Conservation (phyloP, 2,329 filamentous ascomycete genomes). For the Metarhizium album region DNA sequence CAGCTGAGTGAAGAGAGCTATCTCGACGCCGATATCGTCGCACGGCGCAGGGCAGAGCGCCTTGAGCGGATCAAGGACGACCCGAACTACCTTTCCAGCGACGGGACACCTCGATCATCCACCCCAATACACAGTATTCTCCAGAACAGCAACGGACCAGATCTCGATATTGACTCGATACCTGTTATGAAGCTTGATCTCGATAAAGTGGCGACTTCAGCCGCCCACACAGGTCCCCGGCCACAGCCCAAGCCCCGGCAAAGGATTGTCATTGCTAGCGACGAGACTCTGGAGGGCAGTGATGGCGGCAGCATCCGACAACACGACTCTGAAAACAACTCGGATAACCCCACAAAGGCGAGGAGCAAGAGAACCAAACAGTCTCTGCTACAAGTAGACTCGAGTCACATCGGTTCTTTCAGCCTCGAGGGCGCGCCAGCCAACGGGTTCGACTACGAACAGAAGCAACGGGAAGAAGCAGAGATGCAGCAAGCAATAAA, state of each 20-base stretch:
- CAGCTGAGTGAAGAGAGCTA: slow-evolving; percentile 53
- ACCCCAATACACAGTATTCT: slow-evolving; percentile 74
- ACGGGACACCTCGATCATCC: slow-evolving; percentile 48
- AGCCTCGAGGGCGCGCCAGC: slow-evolving; percentile 45
- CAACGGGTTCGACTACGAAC: slow-evolving; percentile 46
- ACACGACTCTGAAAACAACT: slow-evolving; percentile 44
- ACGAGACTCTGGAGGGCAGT: slow-evolving; percentile 58
- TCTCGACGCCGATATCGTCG: slow-evolving; percentile 62
- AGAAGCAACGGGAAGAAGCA: slow-evolving; percentile 63
- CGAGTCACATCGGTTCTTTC: slow-evolving; percentile 65
- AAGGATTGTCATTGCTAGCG: slow-evolving; percentile 57
- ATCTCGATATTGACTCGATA: slow-evolving; percentile 86
- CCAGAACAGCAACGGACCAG: slow-evolving; percentile 60
- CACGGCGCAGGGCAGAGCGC: slow-evolving; percentile 64
- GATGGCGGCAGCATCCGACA: slow-evolving; percentile 34
- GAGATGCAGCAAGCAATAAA: slow-evolving; percentile 85
- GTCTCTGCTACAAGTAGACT: slow-evolving; percentile 72
- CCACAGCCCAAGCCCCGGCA: slow-evolving; percentile 36
- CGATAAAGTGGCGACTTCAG: slow-evolving; percentile 34
- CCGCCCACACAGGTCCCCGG: slow-evolving; percentile 21
- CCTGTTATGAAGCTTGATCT: slow-evolving; percentile 90
- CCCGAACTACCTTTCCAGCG: slow-evolving; percentile 74
- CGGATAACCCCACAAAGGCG: slow-evolving; percentile 35
- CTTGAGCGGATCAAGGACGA: slow-evolving; percentile 80
- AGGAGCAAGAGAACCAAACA: slow-evolving; percentile 44